Conservation (phyloP, 768 basidiomycete genomes). For the Boletus bicolor region DNA sequence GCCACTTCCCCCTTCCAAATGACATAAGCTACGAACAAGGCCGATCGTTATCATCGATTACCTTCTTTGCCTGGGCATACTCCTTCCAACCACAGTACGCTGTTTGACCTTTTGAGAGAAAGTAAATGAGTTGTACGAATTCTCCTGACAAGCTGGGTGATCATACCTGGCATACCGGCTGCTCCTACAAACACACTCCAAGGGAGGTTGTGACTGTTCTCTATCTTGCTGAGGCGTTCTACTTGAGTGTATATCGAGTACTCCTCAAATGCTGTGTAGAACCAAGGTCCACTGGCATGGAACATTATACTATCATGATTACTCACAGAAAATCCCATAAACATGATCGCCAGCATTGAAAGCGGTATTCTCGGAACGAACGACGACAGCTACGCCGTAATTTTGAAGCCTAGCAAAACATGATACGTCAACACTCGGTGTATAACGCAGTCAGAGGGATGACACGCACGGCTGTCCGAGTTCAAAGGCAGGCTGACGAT, state of each 20-base stretch:
- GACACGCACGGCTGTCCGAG: conserved; percentile 17
- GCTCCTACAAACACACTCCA: conserved; percentile 31
- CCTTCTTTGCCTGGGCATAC: conserved; percentile 20
- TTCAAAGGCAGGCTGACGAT: conserved; percentile 4
- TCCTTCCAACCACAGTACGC: conserved; percentile 20
- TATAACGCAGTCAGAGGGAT: background rate
- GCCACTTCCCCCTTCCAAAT: conserved; percentile 41
- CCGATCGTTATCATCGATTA: conserved; percentile 8
- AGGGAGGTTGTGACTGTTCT: conserved; percentile 29
- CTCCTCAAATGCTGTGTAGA: conserved; percentile 29
- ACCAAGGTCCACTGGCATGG: conserved; percentile 40
- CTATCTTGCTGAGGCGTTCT: conserved; percentile 9
- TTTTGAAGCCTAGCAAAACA: conserved; percentile 22
- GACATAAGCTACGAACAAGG: background rate
- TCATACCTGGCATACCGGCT: conserved; percentile 29
- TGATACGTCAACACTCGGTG: background rate
- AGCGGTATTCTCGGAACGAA: conserved; percentile 11
- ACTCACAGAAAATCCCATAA: conserved; percentile 28
- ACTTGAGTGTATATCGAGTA: conserved; percentile 3
- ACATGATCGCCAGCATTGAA: conserved; percentile 5
- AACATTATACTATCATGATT: conserved; percentile 36
- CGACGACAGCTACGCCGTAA: conserved; percentile 38
- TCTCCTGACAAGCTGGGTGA: conserved; percentile 7
- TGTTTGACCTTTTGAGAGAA: conserved; percentile 21
- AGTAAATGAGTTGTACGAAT: background rate